These are phyloP conservation scores for Aspergillus hancockii DNA, from an alignment of 495 filamentous ascomycete species.

Conservation along the genomic window DNA sequence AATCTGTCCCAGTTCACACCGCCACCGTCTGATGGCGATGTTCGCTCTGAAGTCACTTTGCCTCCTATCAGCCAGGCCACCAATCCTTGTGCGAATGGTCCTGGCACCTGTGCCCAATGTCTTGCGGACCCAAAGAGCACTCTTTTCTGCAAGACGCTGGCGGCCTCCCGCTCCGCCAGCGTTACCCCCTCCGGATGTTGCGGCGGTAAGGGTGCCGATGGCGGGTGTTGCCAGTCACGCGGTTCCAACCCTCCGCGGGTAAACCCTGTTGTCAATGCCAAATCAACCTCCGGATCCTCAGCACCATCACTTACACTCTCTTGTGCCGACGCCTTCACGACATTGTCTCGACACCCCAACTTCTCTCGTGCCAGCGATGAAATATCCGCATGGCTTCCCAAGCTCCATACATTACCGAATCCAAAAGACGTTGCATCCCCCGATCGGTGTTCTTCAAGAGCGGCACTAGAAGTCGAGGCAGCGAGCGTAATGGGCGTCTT, in stretches of 20 bases:
- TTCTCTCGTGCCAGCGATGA: conserved; percentile 77
- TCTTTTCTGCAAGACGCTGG: conserved; percentile 83
- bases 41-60: conserved; percentile 45
- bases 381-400: conserved; percentile 72
- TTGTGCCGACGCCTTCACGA: conserved; percentile 82
- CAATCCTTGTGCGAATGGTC: conserved; percentile 65
- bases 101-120: conserved; percentile 81
- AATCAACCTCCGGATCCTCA: conserved; percentile 17
- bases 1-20: conserved; percentile 63
- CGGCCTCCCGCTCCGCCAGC: conserved; percentile 59
- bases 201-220: conserved; percentile 48
- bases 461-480: conserved; percentile 78
- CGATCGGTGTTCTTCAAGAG: conserved; percentile 34
- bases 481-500: conserved; percentile 85
- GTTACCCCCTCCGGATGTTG: conserved; percentile 52
- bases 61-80: conserved; percentile 46
- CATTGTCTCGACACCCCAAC: conserved; percentile 74
- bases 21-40: conserved; percentile 68
- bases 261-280: not conserved
- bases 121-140: conserved; percentile 74
- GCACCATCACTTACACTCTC: conserved; percentile 48
- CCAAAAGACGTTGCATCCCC: conserved; percentile 38
- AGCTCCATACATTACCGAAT: conserved; percentile 61
- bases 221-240: conserved; percentile 53
- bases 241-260: conserved; percentile 10